Base-by-base conservation (phyloP, 2,329 filamentous ascomycete genomes). In the Cadophora sp. region DNA sequence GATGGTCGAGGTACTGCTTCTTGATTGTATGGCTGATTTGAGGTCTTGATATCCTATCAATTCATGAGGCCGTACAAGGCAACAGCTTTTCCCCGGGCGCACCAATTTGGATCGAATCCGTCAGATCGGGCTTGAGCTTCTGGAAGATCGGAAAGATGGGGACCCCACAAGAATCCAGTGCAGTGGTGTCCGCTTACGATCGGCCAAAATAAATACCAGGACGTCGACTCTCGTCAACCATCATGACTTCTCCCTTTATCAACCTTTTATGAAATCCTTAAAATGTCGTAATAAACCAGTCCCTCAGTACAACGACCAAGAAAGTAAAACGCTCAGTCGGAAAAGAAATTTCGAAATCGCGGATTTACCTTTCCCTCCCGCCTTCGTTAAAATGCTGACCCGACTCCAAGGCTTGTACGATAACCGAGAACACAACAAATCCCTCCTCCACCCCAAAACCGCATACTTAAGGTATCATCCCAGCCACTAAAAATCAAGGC, bases 71-170 rank as follows among this genome's bases (percentile, higher is more conserved):
- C 50, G 16, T 33, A 3, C 3, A 53, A 53, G 50, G 50, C 50
- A 53, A 53, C 50, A 53, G 50, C 27, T 53, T 53, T 53, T 33
- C 24, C 18, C 27, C 36, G 7, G 36, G 50, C 24, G 50, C 50
- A 13, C 16, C 50, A 53, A 33, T 53, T 53, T 53, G n/a, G n/a
- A 14, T 53, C 24, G 33, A 24, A 33, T 2, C 30, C 14, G 16
- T 53, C 16, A 16, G 50, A 53, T 53, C 50, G 22, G 50, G 36
- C 50, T 33, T 53, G 24, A 6, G 50, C 50, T 53, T 53, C 50
- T 51, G 24, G 27, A 53, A 30, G 50, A 22, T 30, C 24, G n/a
- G 50, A 16, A 22, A 30, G n/a, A 30, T 16, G 50, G 50, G 50
- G 50, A n/a, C 50, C 14, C 50, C 50, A 53, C 50, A 14, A 53